Base-by-base conservation (phyloP, 352 stramenopile species). In the Globisporangium orthogonon region DNA sequence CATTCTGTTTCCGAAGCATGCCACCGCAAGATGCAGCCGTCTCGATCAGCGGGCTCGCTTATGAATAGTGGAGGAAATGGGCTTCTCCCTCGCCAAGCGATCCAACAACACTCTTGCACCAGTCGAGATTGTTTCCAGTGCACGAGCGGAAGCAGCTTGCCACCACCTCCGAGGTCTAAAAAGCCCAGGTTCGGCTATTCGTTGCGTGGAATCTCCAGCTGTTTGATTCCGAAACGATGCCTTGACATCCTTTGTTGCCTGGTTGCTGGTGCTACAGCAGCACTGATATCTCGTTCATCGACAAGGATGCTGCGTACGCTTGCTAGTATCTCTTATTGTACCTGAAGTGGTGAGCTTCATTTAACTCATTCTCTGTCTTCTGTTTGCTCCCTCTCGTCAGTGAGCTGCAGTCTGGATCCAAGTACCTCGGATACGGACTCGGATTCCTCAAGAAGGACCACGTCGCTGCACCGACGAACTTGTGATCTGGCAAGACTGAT, bases 371-470 rank as follows among this genome's bases (percentile, higher is more conserved):
- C 35, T 11, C 10, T 11, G 37, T 3, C 37, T 41, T 15, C 37
- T 13, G 7, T 11, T 40, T 40, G 28, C 41, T 56, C 1, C 17
- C 2, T 23, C 2, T 9, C 33, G 4, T 0, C 56, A 88, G 70
- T 43, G 76, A 78, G 58, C 56, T 69, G 15, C 62, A 69, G 13
- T 37, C 66, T 13, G 81, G 81, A 0, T 91, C 80, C 14, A 91
- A 90, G 50, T 93, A 89, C 55, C 60, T 93, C 7, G 78, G 80
- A 15, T 75, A 90, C 43, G 80, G 80, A 6, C 72, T 93, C 7
- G 83, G 83, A 9, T 57, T 91, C 51, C 66, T 93, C n/a, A 90
- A 90, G 67, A 86, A 76, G 50, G 65, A 90, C 63, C 76, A 89
- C 63, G 73, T 87, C 40, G 70, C 86, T 7, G 58, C 61, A 7